Percentiles rank a stretch among this genome's conserved stretches.
Conservation (phyloP, 345 rosid species). For the Salix udensis region DNA sequence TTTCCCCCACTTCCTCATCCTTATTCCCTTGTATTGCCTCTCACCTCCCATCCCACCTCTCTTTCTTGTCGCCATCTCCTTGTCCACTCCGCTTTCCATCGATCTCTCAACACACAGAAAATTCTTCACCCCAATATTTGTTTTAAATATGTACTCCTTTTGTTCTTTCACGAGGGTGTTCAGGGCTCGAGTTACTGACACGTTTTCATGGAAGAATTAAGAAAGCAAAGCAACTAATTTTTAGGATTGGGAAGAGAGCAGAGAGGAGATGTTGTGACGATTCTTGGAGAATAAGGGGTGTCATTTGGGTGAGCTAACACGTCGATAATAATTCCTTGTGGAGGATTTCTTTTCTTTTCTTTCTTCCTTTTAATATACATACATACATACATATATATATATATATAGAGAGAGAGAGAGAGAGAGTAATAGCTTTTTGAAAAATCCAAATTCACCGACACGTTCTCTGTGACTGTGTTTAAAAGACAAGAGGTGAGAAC, state of each 20-base stretch:
- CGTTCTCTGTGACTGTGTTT: constrained; percentile 28
- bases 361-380: no score
- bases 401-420: no score
- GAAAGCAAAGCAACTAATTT: background rate
- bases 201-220: background rate
- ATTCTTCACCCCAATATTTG: background rate
- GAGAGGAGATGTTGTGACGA: background rate
- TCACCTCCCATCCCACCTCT: constrained; percentile 31
- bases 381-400: no score
- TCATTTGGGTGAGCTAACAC: constrained; percentile 37
- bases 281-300: constrained; percentile 1
- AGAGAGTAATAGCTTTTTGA: no score
- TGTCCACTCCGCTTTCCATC: constrained; percentile 19
- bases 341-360: background rate
- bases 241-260: constrained; percentile 6
- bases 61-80: constrained; percentile 29
- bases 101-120: background rate
- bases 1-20: constrained; percentile 99
- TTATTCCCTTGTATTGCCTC: constrained; percentile 79
- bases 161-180: background rate
- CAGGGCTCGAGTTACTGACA: background rate
- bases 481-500: background rate
- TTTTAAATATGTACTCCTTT: no score
- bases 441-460: constrained; percentile 86
- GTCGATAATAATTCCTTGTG: constrained; percentile 16